A percentile compares a stretch with the other conserved stretches of the same genome.
Conservation (phyloP, 441 rosid genomes). For the Pelargonium cotyledonis region DNA sequence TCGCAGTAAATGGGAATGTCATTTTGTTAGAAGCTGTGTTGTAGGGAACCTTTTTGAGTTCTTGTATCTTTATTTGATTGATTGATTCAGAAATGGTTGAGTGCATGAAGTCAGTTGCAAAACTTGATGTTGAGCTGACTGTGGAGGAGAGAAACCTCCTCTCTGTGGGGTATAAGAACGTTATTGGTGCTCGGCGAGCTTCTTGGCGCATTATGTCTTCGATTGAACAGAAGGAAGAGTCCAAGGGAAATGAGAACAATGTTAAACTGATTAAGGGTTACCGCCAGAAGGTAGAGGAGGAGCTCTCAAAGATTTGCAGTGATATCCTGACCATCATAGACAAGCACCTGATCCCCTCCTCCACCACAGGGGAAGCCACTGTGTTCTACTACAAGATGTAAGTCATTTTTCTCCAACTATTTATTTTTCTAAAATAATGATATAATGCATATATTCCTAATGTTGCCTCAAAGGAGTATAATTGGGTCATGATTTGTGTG, state of each 20-base stretch:
- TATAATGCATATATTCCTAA: not conserved
- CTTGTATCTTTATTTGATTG: not conserved
- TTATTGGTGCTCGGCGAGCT: constrained; percentile 80
- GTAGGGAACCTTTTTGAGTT: not conserved
- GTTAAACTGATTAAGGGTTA: constrained; percentile 68
- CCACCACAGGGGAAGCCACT: constrained; percentile 86
- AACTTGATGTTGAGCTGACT: constrained; percentile 65
- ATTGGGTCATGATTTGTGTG: not conserved
- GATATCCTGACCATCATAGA: constrained; percentile 86
- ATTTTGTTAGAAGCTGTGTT: not conserved
- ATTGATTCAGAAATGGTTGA: constrained; percentile 85
- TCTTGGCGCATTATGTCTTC: constrained; percentile 95
- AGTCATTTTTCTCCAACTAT: constrained; percentile 14
- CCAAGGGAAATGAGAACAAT: constrained; percentile 70
- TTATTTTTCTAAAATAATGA: not conserved
- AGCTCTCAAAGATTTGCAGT: constrained; percentile 72
- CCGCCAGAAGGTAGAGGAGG: constrained; percentile 90
- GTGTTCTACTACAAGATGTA: constrained; percentile 97
- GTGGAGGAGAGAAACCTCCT: constrained; percentile 90
- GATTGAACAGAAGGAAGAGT: constrained; percentile 85
- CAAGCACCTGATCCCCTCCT: constrained; percentile 73
- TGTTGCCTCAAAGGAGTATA: not conserved
- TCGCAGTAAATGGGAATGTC: too few relatives aligned
- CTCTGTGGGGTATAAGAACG: constrained; percentile 87
- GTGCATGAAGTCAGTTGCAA: constrained; percentile 84